These are phyloP conservation scores for Pueraria montana DNA, from an alignment of 306 rosid species.

Conservation along the genomic window DNA sequence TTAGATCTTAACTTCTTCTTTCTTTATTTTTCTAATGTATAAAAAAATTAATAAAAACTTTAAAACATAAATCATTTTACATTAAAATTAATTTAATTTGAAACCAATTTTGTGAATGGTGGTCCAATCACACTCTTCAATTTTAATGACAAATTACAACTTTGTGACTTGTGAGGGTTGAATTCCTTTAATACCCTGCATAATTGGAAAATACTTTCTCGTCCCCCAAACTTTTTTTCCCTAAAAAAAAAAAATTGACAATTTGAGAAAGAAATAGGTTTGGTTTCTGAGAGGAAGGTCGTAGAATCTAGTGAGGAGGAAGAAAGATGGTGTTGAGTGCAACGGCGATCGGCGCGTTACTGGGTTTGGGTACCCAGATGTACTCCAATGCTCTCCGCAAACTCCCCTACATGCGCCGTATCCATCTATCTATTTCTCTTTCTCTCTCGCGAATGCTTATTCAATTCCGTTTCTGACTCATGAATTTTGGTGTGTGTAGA, in stretches of 20 bases:
- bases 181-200: too few species aligned
- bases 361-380: conserved; percentile 92
- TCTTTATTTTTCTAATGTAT: too few species aligned
- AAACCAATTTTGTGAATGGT: too few species aligned
- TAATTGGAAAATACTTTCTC: too few species aligned
- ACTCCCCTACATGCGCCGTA: conserved; percentile 99
- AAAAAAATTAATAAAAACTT: too few species aligned
- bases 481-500: conserved; percentile 48
- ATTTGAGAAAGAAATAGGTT: neutral
- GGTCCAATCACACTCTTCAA: too few species aligned
- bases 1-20: too few species aligned
- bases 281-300: neutral
- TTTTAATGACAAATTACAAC: too few species aligned
- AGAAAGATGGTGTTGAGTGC: conserved; percentile 72
- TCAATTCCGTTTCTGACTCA: neutral
- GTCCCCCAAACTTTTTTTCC: too few species aligned
- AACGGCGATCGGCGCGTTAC: conserved; percentile 86
- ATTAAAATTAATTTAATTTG: too few species aligned
- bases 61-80: too few species aligned
- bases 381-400: conserved; percentile 97
- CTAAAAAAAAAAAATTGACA: neutral
- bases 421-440: neutral
- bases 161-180: too few species aligned
- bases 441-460: neutral
- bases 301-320: neutral